Base-by-base conservation (phyloP, 1,139 yeast genomes). In the Pichia inconspicua region DNA sequence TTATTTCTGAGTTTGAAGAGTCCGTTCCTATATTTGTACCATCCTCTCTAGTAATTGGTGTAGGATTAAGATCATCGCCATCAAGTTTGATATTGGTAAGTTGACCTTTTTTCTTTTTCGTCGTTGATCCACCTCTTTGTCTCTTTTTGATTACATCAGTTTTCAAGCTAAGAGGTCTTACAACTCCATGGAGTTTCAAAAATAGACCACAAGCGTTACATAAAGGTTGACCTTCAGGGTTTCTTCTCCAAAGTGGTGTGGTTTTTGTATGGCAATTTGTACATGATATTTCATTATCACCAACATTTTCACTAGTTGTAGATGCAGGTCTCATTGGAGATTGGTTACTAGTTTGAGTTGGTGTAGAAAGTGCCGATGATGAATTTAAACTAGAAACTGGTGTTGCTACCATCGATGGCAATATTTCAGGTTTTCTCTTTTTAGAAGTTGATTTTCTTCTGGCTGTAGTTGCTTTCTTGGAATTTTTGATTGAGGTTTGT, bases 141-240 rank as follows among this genome's bases (percentile, higher is more conserved):
- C 97, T 75, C 61, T 89, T 86, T 69, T 90, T 88, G 58, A 90
- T 90, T 12, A 92, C 90, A 66, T 90, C 97, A 0, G 96, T 88
- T 63, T 90, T 90, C 60, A 90, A 72, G 28, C 94, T 82, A 50
- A 92, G 74, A 2, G 97, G 97, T 52, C 97, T 74, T 41, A 92
- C 95, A 37, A 92, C 89, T 25, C 97, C 98, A 62, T 90, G 97
- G 41, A 90, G 73, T 66, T 90, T 90, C 58, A 86, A 72, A 60
- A 92, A 90, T 52, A 90, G 71, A 0, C 97, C 97, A 69, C 97
- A 90, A 1, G 97, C 97, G 66, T 90, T 92, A 64, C 97, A 90
- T 52, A 90, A 71, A 1, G 96, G 95, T 59, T 87, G 88, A 9
- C 97, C 97, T 27, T 85, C 85, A 27, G 92, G 92, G 62, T 88